Evolutionary conservation across 2,329 filamentous ascomycete species (phyloP), one percentile per base, ranked within the genome.

Genomic region (Claviceps sp.): DNA sequence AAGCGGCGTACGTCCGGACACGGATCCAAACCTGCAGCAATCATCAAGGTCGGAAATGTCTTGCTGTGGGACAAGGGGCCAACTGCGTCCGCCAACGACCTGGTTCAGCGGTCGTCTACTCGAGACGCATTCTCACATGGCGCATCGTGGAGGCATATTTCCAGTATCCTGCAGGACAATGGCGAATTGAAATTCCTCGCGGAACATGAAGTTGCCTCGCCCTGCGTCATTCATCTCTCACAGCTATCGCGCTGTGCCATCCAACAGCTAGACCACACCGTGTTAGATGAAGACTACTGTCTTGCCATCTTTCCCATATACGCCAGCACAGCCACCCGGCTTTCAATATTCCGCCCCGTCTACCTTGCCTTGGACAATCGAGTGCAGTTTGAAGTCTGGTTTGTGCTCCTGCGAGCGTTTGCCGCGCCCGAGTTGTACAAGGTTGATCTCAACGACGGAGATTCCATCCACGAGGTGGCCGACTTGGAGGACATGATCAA

Each of bases 271-370:
- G 89, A 97, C 66, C 81, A 82, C 50, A 95, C 90, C 5, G 91
- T 98, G 8, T 70, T 98, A 43, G 89, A 95, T 57, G 87, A 93
- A 65, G 89, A 96, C 54, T 93, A 87, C 63, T 97, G 90, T 70
- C 87, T 98, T 56, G 90, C 88, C 50, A 91, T 98, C 47, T 96
- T 96, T 62, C 91, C 93, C 16, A 90, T 91, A 56, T 97, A 98
- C 67, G 83, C 88, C 1, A 77, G 85, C 9, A 81, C 81, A 20
- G 79, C 87, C 1, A 85, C 81, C 2, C 78, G 85, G 18, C 74
- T 91, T 52, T 85, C 85, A 6, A 79, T 91, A 30, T 83, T 89
- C 54, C 82, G 87, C n/a, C 91, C 93, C 0, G 83, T 97, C 38
- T 96, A 95, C 63, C 74, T 98, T 37, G 86, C 88, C 3, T 70